These are phyloP conservation scores for Chytriomyces hyalinus DNA, from an alignment of 192 early-diverging fungal species.

Conservation along the genomic window DNA sequence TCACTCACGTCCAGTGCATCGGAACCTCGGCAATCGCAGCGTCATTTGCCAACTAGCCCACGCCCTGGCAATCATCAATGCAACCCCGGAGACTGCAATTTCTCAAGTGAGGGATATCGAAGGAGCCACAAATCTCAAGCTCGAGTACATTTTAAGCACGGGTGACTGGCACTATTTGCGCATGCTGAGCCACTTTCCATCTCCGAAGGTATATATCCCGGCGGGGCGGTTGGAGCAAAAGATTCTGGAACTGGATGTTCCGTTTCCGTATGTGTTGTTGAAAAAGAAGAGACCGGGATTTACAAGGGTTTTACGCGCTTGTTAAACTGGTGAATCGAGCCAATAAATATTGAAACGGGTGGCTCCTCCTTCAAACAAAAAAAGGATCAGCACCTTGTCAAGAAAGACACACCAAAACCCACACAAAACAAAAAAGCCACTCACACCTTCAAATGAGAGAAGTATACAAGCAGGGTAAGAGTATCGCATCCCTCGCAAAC, in stretches of 20 bases:
- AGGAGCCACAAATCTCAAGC: background rate
- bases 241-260: background rate
- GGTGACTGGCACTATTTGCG: too few relatives aligned
- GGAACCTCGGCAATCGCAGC: too few relatives aligned
- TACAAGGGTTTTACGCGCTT: background rate
- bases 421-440: background rate
- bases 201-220: too few relatives aligned
- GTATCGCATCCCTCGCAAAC: background rate
- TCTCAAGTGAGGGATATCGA: background rate
- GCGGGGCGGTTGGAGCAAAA: too few relatives aligned
- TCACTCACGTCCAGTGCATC: too few relatives aligned
- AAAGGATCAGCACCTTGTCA: background rate
- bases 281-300: background rate
- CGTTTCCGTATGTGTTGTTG: background rate
- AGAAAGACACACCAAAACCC: background rate
- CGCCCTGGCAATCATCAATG: background rate
- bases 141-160: background rate
- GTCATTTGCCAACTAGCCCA: background rate
- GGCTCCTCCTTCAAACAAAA: background rate
- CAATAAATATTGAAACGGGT: background rate
- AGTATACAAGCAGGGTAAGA: conserved; percentile 18
- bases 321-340: background rate
- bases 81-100: background rate
- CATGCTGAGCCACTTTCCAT: too few relatives aligned
- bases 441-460: background rate